Conservation (phyloP, 345 rosid genomes). For the Clausena lansium region DNA sequence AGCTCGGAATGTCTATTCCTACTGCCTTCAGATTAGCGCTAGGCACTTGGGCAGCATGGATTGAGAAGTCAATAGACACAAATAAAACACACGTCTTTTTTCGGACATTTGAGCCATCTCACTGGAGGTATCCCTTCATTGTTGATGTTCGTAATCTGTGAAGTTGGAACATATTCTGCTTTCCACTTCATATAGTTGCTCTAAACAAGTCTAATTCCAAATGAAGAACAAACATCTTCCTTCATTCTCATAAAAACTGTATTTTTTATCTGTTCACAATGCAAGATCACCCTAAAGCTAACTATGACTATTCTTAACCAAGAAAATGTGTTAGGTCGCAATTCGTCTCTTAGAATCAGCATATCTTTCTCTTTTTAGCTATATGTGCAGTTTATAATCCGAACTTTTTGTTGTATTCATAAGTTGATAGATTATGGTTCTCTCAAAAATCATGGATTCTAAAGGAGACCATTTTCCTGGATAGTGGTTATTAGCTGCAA, state of each 20-base stretch:
- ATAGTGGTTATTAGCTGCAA: not conserved
- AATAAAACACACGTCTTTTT: constrained; percentile 67
- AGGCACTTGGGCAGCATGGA: constrained; percentile 90
- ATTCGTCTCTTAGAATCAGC: not conserved
- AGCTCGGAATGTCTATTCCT: constrained; percentile 86
- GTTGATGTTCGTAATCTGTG: not conserved
- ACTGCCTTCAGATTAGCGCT: constrained; percentile 69
- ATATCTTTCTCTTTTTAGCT: not conserved
- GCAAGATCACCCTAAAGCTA: not conserved
- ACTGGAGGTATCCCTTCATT: constrained; percentile 64
- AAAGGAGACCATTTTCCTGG: not conserved
- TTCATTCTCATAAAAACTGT: not conserved
- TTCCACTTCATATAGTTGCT: not conserved
- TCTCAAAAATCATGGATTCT: not conserved
- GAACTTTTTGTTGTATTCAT: not conserved
- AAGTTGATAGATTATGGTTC: not conserved
- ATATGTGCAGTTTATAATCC: not conserved
- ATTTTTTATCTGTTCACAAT: not conserved
- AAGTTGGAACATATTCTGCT: not conserved
- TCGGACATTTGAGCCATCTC: constrained; percentile 87
- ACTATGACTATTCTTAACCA: not conserved
- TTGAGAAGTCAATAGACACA: constrained; percentile 45
- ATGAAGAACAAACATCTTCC: not conserved
- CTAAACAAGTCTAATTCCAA: not conserved
- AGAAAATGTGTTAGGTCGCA: not conserved